phyloP scores from a whole-genome alignment of 768 basidiomycete genomes.

The Podaxis carcinomalis region DNA sequence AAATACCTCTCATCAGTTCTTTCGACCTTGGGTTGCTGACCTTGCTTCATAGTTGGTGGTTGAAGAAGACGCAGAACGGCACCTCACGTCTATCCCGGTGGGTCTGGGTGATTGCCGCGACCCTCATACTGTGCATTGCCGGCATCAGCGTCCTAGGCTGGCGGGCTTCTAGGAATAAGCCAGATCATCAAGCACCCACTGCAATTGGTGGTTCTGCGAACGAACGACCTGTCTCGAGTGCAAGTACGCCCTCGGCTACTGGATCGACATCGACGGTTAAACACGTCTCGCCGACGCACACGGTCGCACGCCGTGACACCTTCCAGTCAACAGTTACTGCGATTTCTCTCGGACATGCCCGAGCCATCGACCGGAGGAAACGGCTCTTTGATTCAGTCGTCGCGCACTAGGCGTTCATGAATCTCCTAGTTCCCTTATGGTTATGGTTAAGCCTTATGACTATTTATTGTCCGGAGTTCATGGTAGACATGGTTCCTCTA shows the following conservation, averaged over 20 bases:
- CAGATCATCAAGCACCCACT: constrained; percentile 48
- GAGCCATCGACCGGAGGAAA: constrained; percentile 1
- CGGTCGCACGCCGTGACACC: constrained; percentile 5
- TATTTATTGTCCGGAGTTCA: background rate
- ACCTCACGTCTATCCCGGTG: constrained; percentile 51
- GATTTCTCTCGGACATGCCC: background rate
- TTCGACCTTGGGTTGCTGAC: background rate
- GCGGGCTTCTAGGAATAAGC: constrained; percentile 49
- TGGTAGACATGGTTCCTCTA: background rate
- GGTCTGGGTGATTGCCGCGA: constrained; percentile 67
- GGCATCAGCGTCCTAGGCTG: constrained; percentile 58
- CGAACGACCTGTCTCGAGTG: background rate
- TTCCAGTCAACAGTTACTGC: background rate
- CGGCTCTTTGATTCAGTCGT: constrained; percentile 9
- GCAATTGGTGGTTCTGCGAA: constrained; percentile 9
- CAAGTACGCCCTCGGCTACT: background rate
- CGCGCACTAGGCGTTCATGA: constrained; percentile 5
- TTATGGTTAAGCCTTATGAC: constrained; percentile 10
- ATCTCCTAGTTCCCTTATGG: background rate
- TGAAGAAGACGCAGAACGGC: constrained; percentile 57
- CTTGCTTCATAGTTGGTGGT: constrained; percentile 49
- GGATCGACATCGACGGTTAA: background rate
- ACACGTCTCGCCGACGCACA: constrained; percentile 10
- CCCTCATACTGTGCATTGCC: constrained; percentile 49
- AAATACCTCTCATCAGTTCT: constrained; percentile 15